Base-by-base conservation (phyloP, 768 basidiomycete genomes). In the Tremella mesenterica region DNA sequence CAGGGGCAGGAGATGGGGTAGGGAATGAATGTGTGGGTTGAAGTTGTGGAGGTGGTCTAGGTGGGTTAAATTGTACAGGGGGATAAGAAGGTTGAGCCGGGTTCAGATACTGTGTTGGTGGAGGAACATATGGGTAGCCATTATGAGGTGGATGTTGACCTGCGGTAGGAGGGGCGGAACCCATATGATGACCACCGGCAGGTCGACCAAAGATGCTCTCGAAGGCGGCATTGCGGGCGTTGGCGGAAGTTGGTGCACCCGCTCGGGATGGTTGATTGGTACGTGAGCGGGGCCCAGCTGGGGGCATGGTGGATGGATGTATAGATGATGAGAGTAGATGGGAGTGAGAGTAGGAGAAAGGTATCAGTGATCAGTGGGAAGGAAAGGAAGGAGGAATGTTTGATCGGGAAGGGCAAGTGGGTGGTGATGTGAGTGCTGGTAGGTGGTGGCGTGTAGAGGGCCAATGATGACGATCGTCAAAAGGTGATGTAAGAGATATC, bases 141-240 rank as follows among this genome's bases (percentile, higher is more conserved):
- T 31, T 2, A 16, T 10, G 8, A 16, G 53, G 54, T 14, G 43
- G 55, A 34, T 48, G 57, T 33, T 18, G 52, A 30, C 41, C 52
- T 45, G 14, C 44, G 47, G 30, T 51, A 53, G 44, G 23, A 33
- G 53, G 28, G 31, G 52, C 16, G 13, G 51, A 27, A 41, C 38
- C 38, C 9, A 67, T 26, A 47, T 73, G 72, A 58, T 73, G 72
- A 7, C 56, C 63, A 5, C 58, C 70, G 6, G 72, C 65, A 23
- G 70, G 66, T 41, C 70, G 48, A 20, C 72, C 72, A 50, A 73
- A 73, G 56, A 73, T 73, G 53, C 61, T 70, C 44, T 71, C 69
- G 49, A 73, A 73, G 1, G 60, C 70, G 29, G 70, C 68, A 54
- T 73, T 69, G 25, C 72, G 48, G 14, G 54, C 48, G 41, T 56